Evolutionary conservation across 2,329 filamentous ascomycete genomes (phyloP).

Genomic region (Lizonia empirigonia): DNA sequence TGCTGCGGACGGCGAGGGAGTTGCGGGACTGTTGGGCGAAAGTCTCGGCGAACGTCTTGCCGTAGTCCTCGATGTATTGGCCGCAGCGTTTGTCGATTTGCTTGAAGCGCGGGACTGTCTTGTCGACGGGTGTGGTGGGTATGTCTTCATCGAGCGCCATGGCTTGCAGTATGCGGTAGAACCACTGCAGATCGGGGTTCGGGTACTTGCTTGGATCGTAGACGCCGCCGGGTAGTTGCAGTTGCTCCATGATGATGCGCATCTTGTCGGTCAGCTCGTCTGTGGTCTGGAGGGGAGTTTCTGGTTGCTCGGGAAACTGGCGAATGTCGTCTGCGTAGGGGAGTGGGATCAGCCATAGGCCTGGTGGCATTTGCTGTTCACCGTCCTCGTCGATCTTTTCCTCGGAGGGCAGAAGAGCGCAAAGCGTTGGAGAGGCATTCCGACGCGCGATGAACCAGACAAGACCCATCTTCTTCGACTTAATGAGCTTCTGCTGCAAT

Average conservation of each 20-base stretch:
- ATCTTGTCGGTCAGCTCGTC: conserved; percentile 79
- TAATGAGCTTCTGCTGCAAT: conserved; percentile 82
- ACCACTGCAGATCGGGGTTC: conserved; percentile 94
- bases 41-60: conserved; percentile 68
- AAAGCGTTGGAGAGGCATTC: conserved; percentile 79
- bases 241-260: conserved; percentile 79
- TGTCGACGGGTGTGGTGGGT: conserved; percentile 74
- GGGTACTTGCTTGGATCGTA: conserved; percentile 90
- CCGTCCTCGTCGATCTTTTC: conserved; percentile 67
- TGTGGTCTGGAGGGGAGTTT: conserved; percentile 54
- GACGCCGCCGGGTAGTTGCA: conserved; percentile 82
- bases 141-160: conserved; percentile 91
- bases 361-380: conserved; percentile 75
- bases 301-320: conserved; percentile 68
- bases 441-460: conserved; percentile 87
- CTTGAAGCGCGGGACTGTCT: conserved; percentile 80
- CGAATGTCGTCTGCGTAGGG: conserved; percentile 91
- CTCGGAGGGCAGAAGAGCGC: conserved; percentile 78
- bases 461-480: conserved; percentile 78
- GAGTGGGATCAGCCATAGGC: conserved; percentile 85
- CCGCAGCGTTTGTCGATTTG: conserved; percentile 88
- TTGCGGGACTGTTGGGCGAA: conserved; percentile 50
- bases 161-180: conserved; percentile 91
- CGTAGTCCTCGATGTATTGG: conserved; percentile 78
- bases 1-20: conserved; percentile 51